Evolutionary conservation across 306 rosid species (phyloP).

Genomic region (Lablab purpureus): DNA sequence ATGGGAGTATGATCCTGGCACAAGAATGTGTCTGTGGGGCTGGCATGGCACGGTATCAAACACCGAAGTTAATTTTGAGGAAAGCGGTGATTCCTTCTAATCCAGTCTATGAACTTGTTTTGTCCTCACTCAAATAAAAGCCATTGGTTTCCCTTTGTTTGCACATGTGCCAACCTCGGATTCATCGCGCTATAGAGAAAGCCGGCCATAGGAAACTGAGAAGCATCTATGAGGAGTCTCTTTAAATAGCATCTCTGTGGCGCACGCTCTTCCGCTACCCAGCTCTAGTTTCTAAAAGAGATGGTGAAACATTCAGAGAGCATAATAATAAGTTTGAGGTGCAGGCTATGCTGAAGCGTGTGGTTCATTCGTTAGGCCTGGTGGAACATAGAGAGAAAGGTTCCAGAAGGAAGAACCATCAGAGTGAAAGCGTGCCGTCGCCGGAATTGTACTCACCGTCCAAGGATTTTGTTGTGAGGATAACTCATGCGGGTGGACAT

Average conservation of each 20-base stretch:
- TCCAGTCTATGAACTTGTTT: slow-evolving; percentile 42
- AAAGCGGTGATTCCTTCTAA: slow-evolving; percentile 48
- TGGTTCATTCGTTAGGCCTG: slow-evolving; percentile 53
- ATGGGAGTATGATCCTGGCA: slow-evolving; percentile 82
- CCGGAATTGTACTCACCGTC: slow-evolving; percentile 45
- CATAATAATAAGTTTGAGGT: slow-evolving; percentile 22
- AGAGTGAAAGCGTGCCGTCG: slow-evolving; percentile 29
- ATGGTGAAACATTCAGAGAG: slow-evolving; percentile 52
- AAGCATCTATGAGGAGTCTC: slow-evolving; percentile 15
- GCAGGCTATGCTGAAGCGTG: slow-evolving; percentile 67
- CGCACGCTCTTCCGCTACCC: slow-evolving; percentile 46
- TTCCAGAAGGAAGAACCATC: slow-evolving; percentile 34
- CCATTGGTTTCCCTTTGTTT: slow-evolving; percentile 45
- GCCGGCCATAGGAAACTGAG: slow-evolving; percentile 60
- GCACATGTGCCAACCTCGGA: slow-evolving; percentile 49
- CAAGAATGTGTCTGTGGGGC: slow-evolving; percentile 74
- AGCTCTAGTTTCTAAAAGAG: slow-evolving; percentile 30
- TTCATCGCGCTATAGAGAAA: slow-evolving; percentile 46
- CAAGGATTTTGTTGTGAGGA: slow-evolving; percentile 61
- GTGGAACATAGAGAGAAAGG: slow-evolving; percentile 36
- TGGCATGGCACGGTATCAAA: slow-evolving; percentile 47
- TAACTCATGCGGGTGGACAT: slow-evolving; percentile 69
- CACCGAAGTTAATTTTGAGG: slow-evolving; percentile 49
- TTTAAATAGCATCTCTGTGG: slow-evolving; percentile 24
- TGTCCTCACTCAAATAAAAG: slow-evolving; percentile 49